A percentile compares a stretch with the other conserved stretches of the same genome.
phyloP scores from a whole-genome alignment of 495 filamentous ascomycete genomes.

The Neurospora cerealis region DNA sequence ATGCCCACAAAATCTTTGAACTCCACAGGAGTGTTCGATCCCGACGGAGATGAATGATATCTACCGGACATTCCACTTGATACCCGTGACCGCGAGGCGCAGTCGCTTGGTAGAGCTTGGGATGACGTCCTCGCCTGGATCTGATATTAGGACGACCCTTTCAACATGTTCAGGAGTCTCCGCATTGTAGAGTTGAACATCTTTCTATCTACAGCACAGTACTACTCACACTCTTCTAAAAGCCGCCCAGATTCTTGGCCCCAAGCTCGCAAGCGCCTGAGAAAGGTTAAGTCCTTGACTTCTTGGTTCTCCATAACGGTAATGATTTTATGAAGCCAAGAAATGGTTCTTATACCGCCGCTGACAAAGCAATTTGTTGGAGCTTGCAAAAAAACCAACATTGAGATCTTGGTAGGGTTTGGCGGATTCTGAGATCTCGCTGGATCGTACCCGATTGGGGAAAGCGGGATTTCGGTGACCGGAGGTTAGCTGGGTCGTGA shows the following conservation, averaged over 20 bases:
- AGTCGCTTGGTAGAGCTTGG: background rate
- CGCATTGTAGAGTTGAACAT: background rate
- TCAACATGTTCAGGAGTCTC: background rate
- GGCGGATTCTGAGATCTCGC: background rate
- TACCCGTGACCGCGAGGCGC: background rate
- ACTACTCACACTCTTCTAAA: background rate
- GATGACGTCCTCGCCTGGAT: background rate
- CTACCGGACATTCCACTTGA: background rate
- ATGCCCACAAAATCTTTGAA: background rate
- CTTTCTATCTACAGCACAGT: background rate
- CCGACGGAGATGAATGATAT: background rate
- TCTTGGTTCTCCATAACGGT: background rate
- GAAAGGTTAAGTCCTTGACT: background rate
- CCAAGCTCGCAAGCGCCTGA: background rate
- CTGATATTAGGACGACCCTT: background rate
- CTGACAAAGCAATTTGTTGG: background rate
- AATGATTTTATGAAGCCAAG: background rate
- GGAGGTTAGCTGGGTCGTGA: background rate
- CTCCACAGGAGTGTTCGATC: background rate
- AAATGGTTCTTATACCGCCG: background rate
- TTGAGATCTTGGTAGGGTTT: background rate
- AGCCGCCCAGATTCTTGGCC: background rate
- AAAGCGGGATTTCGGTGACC: background rate
- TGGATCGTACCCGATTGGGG: background rate
- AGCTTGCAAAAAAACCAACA: background rate